Conservation (phyloP, 192 early-diverging fungal genomes). For the Backusella morwellensis region DNA sequence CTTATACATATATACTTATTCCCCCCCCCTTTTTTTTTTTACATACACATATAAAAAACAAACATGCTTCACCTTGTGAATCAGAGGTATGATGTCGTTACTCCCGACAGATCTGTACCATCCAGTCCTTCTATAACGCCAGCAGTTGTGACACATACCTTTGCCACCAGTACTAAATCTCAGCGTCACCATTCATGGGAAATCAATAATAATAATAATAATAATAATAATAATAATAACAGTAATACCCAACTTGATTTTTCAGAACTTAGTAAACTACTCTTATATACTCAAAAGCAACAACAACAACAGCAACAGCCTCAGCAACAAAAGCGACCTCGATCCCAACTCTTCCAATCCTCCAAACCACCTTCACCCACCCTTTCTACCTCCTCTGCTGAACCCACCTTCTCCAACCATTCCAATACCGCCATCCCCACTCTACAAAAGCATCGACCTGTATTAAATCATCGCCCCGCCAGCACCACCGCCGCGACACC, state of each 20-base stretch:
- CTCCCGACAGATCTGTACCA: slow-evolving; percentile 26
- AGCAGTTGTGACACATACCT: slow-evolving; percentile 15
- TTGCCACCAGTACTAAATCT: slow-evolving; percentile 8
- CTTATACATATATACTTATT: not conserved
- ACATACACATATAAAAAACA: not conserved
- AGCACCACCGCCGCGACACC: slow-evolving; percentile 10
- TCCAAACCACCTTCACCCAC: slow-evolving; percentile 29
- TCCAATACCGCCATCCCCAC: not conserved
- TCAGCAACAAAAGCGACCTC: slow-evolving; percentile 1
- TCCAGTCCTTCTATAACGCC: slow-evolving; percentile 25
- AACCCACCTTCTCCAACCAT: not conserved
- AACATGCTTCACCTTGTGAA: slow-evolving; percentile 9
- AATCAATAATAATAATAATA: not conserved
- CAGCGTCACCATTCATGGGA: not conserved
- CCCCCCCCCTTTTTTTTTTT: not conserved
- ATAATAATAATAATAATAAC: not conserved
- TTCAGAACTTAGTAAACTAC: slow-evolving; percentile 14
- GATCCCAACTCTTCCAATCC: slow-evolving; percentile 16
- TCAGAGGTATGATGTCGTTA: slow-evolving; percentile 29
- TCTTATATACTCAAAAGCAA: not conserved
- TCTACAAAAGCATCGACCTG: slow-evolving; percentile 3
- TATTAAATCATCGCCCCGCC: slow-evolving; percentile 19
- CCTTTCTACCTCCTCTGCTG: slow-evolving; percentile 14
- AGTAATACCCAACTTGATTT: slow-evolving; percentile 7
- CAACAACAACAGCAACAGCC: not conserved